Base-by-base conservation (phyloP, 1,139 yeast genomes). In the Hyphopichia khmerensis region DNA sequence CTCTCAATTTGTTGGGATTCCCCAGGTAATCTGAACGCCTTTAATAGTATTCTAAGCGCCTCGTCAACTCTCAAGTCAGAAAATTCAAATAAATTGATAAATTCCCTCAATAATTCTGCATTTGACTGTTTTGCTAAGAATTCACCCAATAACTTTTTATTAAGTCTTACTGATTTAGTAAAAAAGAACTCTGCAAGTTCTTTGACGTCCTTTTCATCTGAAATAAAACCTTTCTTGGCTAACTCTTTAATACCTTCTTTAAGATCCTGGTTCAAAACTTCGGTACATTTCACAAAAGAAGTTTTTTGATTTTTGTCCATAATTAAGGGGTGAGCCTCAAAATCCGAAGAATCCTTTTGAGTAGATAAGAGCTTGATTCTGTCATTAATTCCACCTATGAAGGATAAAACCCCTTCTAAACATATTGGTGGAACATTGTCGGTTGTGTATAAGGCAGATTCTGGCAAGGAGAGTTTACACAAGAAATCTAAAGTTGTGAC, bases 1-100 rank as follows among this genome's bases (percentile, higher is more conserved):
- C 96, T 78, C 61, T 91, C 98, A 60, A 95, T 93, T 60, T 89
- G 96, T 57, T 90, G 98, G 0, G 97, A 84, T 64, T 95, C 99
- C 40, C 99, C 99, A 0, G 99, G 99, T 43, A 95, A 74, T 62
- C 99, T 79, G 59, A 95, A 93, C 14, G 87, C 78, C 42, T 88
- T 86, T 51, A 95, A 72, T 48, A 95, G 64, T 41, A 88, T 77
- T 53, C 99, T 76, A 44, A 95, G 71, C 0, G 97, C 97, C 62
- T 93, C 98, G 62, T 95, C 99, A 2, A 95, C 90, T 54, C 99
- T 76, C 51, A 87, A 70, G 14, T 80, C 84, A 31, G 74, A 67
- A 57, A 91, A 93, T 48, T 91, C 95, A 62, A 91, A 86, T 43
- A 81, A 65, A 3, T 72, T 70, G 49, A 93, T 79, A 56, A 90